Base-by-base conservation (phyloP, 106 monocot species). In the Acanthochlamys bracteata region DNA sequence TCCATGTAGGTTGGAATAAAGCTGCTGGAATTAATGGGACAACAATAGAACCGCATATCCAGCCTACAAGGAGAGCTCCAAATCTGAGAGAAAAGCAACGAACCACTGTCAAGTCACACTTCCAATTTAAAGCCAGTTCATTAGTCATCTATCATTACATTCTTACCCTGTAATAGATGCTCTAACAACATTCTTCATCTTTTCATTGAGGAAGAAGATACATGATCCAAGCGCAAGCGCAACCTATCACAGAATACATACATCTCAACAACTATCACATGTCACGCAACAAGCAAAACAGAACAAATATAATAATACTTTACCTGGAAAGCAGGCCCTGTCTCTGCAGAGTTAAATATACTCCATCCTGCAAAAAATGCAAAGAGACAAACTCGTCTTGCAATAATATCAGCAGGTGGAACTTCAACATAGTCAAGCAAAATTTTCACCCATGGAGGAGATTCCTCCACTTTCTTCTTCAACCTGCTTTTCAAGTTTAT, bases 301-400 rank as follows among this genome's bases (percentile, higher is more conserved):
- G 19, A 54, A 11, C 53, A 16, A 53, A 24, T 59, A 43, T 16
- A 61, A 69, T 9, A 64, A 41, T 84, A 54, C n/a, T n/a, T 45
- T 86, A 93, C 93, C 65, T 93, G 95, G 58, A 96, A 96, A 58
- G 95, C 95, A 80, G 95, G 95, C 3, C 90, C 95, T 68, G 80
- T 75, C 40, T 88, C 82, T 24, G 84, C 78, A 49, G 90, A 82
- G 68, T 59, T 81, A 54, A 85, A 72, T 33, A 96, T 70, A 67
- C 95, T 96, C 95, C 95, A 96, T 49, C 56, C 88, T 2, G 76
- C 95, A 81, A 96, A 82, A 73, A 96, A 96, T 61, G 75, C 90
- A 74, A 96, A 96, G 47, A 96, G 82, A 69, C 90, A 96, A 19
- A 87, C 25, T 55, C 95, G 79, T 73, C 82, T 87, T 19, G 84